Evolutionary conservation across 805 yeast species (phyloP).

Genomic region (Schwanniomyces pseudopolymorphus): DNA sequence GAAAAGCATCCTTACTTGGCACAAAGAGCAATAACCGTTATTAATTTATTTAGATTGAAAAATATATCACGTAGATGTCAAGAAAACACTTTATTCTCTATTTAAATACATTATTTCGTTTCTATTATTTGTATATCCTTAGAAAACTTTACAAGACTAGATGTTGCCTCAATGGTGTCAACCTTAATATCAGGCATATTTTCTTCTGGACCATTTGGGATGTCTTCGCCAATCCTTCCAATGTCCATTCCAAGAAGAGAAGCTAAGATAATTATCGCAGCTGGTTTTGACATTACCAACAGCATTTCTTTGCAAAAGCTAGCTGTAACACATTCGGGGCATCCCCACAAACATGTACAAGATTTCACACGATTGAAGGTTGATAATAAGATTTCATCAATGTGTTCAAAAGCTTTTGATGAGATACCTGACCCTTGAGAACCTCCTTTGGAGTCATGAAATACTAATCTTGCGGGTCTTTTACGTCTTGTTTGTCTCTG

Average conservation of each 20-base stretch:
- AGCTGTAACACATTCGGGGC: conserved; percentile 86
- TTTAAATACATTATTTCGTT: conserved; percentile 7
- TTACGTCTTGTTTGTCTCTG: conserved; percentile 64
- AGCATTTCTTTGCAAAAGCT: conserved; percentile 78
- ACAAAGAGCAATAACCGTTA: conserved; percentile 13
- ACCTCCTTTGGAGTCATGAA: conserved; percentile 84
- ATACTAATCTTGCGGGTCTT: conserved; percentile 84
- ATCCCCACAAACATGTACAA: conserved; percentile 76
- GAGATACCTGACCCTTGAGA: conserved; percentile 76
- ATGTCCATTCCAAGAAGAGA: conserved; percentile 55
- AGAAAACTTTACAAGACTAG: conserved; percentile 58
- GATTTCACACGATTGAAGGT: conserved; percentile 58
- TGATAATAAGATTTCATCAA: conserved; percentile 61
- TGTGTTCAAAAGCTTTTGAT: conserved; percentile 74
- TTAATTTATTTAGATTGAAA: too few species aligned
- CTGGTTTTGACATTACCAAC: conserved; percentile 84
- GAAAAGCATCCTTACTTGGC: conserved; percentile 33
- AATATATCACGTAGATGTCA: too few species aligned
- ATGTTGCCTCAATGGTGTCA: conserved; percentile 66
- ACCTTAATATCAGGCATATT: conserved; percentile 67
- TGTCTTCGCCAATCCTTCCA: conserved; percentile 39
- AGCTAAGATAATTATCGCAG: conserved; percentile 69
- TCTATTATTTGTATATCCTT: conserved; percentile 48
- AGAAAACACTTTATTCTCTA: too few species aligned
- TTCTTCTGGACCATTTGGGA: conserved; percentile 71